Percentiles rank a stretch among this genome's conserved stretches.
These are phyloP conservation scores for Telfairia occidentalis DNA, from an alignment of 331 rosid species.

Conservation along the genomic window DNA sequence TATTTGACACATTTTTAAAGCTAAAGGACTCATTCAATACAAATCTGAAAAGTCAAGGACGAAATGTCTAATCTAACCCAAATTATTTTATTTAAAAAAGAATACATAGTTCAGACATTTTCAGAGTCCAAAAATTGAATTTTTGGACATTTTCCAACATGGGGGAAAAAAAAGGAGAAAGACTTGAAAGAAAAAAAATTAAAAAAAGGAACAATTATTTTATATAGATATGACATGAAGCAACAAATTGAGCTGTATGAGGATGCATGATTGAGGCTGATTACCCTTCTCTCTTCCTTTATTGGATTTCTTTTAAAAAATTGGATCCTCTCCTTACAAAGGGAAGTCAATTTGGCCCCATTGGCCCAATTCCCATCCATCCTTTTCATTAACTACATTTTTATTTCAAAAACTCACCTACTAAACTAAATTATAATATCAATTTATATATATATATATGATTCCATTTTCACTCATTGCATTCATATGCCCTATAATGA, in stretches of 20 bases:
- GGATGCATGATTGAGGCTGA: background rate
- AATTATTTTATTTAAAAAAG: too few relatives aligned
- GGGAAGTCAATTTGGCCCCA: background rate
- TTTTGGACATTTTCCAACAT: too few relatives aligned
- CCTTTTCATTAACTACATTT: background rate
- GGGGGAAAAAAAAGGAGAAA: too few relatives aligned
- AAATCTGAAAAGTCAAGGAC: too few relatives aligned
- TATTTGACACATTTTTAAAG: too few relatives aligned
- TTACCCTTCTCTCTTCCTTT: background rate
- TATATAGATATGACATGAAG: background rate
- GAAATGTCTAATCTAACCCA: too few relatives aligned
- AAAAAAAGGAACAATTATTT: background rate
- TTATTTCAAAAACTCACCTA: background rate
- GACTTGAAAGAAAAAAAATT: background rate
- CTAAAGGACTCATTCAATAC: too few relatives aligned
- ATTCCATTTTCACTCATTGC: background rate
- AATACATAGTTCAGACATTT: too few relatives aligned
- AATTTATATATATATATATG: background rate
- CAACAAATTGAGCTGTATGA: slow-evolving; percentile 8
- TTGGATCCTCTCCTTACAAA: background rate
- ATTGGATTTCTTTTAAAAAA: background rate
- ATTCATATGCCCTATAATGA: background rate
- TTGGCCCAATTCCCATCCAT: background rate
- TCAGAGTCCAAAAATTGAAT: too few relatives aligned
- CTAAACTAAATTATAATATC: background rate